A percentile compares a stretch with the other conserved stretches of the same genome.
Conservation (phyloP, 306 rosid species). For the Ormosia emarginata region DNA sequence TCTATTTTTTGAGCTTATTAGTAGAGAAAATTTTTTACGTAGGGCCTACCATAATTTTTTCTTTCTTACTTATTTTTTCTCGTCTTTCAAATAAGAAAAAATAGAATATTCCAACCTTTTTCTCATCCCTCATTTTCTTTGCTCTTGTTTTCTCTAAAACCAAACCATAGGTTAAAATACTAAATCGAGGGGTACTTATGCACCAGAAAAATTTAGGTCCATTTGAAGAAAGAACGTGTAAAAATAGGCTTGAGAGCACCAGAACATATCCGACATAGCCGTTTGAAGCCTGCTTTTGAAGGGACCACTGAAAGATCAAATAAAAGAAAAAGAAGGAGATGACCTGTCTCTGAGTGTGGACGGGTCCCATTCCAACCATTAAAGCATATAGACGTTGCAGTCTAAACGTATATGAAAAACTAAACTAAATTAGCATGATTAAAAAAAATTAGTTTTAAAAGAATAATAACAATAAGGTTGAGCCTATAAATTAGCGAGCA, state of each 20-base stretch:
- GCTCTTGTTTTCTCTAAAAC: too few species aligned
- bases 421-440: background rate
- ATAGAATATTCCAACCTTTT: too few species aligned
- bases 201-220: too few species aligned
- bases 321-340: background rate
- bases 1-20: too few species aligned
- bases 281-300: background rate
- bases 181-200: too few species aligned
- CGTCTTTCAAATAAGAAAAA: too few species aligned
- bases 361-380: background rate
- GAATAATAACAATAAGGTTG: background rate
- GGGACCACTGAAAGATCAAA: background rate
- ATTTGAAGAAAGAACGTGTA: background rate
- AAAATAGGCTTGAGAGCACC: background rate
- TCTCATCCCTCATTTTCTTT: too few species aligned
- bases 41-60: too few species aligned
- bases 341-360: background rate
- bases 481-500: slow-evolving; percentile 2
- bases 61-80: too few species aligned
- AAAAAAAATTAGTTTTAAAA: background rate
- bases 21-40: too few species aligned
- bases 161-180: too few species aligned
- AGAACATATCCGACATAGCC: background rate
- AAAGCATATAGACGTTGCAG: background rate
- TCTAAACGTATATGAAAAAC: background rate